Base-by-base conservation (phyloP, 2,329 filamentous ascomycete species). In the Simplicillium sp. region DNA sequence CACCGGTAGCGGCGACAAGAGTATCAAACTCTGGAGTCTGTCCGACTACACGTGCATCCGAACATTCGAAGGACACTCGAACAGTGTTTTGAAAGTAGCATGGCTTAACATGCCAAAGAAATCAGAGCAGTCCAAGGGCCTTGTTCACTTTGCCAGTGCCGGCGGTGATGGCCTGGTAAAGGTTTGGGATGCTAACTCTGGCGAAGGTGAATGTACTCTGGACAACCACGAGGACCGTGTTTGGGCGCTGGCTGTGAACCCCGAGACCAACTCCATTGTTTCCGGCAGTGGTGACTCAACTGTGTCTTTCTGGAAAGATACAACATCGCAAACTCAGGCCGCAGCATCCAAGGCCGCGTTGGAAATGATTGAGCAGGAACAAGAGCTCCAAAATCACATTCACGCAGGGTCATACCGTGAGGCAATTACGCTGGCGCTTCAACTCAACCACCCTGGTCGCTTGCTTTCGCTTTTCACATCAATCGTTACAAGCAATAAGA, bases 221-320 rank as follows among this genome's bases (percentile, higher is more conserved):
- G 92, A 98, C 64, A 97, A 97, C 62, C 92, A 98, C 60, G 88
- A 88, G 52, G 92, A 98, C 62, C 80, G 92, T 43, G 89, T 97
- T 1, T 96, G 89, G 89, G 88, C 88, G 0, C 68, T 97, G 14
- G 78, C 87, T 4, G 78, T 87, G 11, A 74, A 90, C 57, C 72
- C 83, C 36, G 55, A 70, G 34, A 75, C 70, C 9, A 78, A 89
- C 53, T 80, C 80, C 38, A 76, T 98, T 39, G 82, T 94, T 29
- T 97, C 92, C 7, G 92, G 89, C 29, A 89, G 87, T 43, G 90
- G 85, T 39, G 92, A 98, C 61, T 89, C 88, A 29, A 89, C 87
- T 1, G 78, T 98, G 31, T 94, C 87, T 1, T 95, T 97, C 66
- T 98, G 92, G 92, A 81, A 80, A 53, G 92, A 98, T 56, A 96